These are phyloP conservation scores for Usnea hakonensis DNA, from an alignment of 495 filamentous ascomycete species.

Conservation along the genomic window DNA sequence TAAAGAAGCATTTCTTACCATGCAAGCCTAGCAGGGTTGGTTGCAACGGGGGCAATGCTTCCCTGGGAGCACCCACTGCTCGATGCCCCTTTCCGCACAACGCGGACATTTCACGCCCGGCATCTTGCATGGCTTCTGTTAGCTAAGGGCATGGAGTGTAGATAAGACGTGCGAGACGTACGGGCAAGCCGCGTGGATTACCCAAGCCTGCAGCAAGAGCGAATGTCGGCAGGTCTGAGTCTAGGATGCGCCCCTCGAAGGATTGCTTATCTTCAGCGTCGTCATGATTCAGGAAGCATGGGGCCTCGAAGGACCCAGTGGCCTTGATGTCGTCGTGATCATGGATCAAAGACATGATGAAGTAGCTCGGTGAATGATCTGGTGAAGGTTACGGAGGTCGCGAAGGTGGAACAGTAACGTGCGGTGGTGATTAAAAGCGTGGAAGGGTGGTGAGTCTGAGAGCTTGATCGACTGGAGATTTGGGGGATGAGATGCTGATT, in stretches of 20 bases:
- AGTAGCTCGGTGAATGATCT: neutral
- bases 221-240: neutral
- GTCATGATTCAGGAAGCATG: neutral
- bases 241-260: neutral
- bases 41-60: conserved; percentile 19
- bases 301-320: neutral
- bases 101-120: conserved; percentile 17
- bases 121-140: conserved; percentile 10
- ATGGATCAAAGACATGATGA: neutral
- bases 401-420: neutral
- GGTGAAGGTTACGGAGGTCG: neutral
- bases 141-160: neutral
- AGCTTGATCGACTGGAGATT: neutral
- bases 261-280: neutral
- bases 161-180: neutral
- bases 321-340: neutral
- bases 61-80: conserved; percentile 20
- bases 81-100: conserved; percentile 17
- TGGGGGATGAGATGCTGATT: neutral
- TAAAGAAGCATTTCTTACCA: neutral
- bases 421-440: neutral
- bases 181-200: neutral
- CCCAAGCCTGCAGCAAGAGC: neutral
- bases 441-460: neutral
- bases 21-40: conserved; percentile 12